Evolutionary conservation across 2,329 filamentous ascomycete species (phyloP).

Genomic region (Aspergillus sp.): DNA sequence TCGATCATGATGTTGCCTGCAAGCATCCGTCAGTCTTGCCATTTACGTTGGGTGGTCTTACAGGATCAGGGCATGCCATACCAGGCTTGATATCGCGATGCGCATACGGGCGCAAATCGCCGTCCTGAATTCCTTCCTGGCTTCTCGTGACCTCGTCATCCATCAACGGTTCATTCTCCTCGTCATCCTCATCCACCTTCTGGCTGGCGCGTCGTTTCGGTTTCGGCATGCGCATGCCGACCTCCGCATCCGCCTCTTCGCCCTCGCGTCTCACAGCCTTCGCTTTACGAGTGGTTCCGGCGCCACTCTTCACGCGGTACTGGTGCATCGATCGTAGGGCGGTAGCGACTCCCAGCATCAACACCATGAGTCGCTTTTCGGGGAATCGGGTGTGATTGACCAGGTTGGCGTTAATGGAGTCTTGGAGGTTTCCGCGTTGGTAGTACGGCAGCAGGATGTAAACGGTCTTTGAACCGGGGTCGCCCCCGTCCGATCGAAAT

Average conservation of each 20-base stretch:
- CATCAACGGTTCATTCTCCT: conserved; percentile 82
- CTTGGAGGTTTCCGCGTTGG: conserved; percentile 89
- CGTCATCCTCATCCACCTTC: conserved; percentile 59
- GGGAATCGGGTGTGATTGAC: conserved; percentile 93
- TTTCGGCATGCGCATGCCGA: conserved; percentile 36
- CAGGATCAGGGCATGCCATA: conserved; percentile 44
- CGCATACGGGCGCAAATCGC: conserved; percentile 76
- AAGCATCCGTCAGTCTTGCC: conserved; percentile 1
- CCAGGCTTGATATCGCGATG: conserved; percentile 97
- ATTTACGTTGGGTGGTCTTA: background rate
- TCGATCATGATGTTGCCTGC: conserved; percentile 95
- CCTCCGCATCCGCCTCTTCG: conserved; percentile 52
- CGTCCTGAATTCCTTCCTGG: conserved; percentile 67
- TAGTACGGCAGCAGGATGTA: conserved; percentile 98
- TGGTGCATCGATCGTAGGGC: conserved; percentile 89
- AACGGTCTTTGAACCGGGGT: conserved; percentile 78
- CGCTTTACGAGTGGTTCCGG: conserved; percentile 55
- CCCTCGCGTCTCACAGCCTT: conserved; percentile 57
- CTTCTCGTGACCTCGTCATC: conserved; percentile 69
- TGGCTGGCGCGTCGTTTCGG: conserved; percentile 44
- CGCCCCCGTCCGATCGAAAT: conserved; percentile 56
- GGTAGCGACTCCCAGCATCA: conserved; percentile 89
- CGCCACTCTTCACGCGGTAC: conserved; percentile 65
- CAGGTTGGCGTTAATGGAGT: conserved; percentile 97
- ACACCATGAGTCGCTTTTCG: conserved; percentile 78